These are phyloP conservation scores for Eucalyptus cloeziana DNA, from an alignment of 345 rosid genomes.

Conservation along the genomic window DNA sequence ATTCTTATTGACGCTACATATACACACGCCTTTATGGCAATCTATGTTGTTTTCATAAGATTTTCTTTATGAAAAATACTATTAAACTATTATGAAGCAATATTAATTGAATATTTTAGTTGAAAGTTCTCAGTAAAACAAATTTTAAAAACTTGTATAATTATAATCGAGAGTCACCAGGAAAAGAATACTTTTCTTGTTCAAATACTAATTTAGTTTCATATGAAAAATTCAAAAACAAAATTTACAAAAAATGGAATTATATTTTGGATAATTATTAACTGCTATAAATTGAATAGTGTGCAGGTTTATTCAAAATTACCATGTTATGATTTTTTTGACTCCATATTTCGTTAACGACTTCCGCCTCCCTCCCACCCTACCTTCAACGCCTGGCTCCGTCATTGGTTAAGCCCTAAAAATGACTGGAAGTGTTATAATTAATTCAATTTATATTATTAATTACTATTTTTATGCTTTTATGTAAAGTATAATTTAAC, in stretches of 20 bases:
- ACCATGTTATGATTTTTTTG: not conserved
- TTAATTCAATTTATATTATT: not conserved
- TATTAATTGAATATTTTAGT: not conserved
- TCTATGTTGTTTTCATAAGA: not conserved
- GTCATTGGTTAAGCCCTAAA: not conserved
- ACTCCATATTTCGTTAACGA: not conserved
- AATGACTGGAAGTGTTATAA: not conserved
- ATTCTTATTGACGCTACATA: not conserved
- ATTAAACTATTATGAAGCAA: not conserved
- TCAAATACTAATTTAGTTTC: not conserved
- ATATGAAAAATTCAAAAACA: not conserved
- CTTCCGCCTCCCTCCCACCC: not conserved
- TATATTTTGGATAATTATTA: not conserved
- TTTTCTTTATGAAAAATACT: not conserved
- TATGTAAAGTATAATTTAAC: not conserved
- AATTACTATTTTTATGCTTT: not conserved
- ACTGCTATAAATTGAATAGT: not conserved
- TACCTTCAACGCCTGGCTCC: not conserved
- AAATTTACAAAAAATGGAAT: not conserved
- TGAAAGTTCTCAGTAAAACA: not conserved
- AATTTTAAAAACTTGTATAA: too few relatives aligned
- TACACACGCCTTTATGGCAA: not conserved
- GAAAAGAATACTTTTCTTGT: not conserved
- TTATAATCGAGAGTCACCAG: not conserved
- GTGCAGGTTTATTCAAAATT: not conserved